Conservation (phyloP, 441 rosid genomes). For the Croton setiger region DNA sequence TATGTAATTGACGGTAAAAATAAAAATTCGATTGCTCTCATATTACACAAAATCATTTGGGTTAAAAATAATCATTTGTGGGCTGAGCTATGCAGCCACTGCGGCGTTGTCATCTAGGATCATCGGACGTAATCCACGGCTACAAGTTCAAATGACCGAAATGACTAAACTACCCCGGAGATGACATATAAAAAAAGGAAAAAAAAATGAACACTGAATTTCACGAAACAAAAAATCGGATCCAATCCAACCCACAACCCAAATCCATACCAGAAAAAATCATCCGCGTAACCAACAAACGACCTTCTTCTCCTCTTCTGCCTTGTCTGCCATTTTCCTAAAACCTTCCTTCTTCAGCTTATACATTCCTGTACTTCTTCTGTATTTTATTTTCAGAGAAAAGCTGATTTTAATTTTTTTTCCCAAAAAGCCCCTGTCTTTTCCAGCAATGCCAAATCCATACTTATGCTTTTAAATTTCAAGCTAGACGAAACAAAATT, state of each 20-base stretch:
- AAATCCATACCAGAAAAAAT: neutral
- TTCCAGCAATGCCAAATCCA: neutral
- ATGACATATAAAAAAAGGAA: neutral
- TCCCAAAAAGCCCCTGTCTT: slow-evolving; percentile 39
- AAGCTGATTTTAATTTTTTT: neutral
- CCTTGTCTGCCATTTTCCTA: neutral
- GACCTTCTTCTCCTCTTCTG: slow-evolving; percentile 15
- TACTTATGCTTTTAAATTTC: neutral
- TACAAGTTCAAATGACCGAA: neutral
- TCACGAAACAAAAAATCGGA: slow-evolving; percentile 7
- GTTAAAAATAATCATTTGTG: no score
- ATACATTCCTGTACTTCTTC: neutral
- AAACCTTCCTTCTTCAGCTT: slow-evolving; percentile 11
- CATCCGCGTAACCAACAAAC: slow-evolving; percentile 11
- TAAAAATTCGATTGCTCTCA: no score
- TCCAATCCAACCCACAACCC: slow-evolving; percentile 16
- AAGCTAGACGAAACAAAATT: neutral
- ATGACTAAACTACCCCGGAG: neutral
- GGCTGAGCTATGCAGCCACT: no score
- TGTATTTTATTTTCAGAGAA: neutral
- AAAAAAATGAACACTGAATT: neutral
- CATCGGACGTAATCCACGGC: neutral
- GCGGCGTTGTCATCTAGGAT: no score
- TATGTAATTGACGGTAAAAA: no score
- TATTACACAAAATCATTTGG: no score